Base-by-base conservation (phyloP, 1,284 basidiomycete species). In the Sphaerobolus stellatus region DNA sequence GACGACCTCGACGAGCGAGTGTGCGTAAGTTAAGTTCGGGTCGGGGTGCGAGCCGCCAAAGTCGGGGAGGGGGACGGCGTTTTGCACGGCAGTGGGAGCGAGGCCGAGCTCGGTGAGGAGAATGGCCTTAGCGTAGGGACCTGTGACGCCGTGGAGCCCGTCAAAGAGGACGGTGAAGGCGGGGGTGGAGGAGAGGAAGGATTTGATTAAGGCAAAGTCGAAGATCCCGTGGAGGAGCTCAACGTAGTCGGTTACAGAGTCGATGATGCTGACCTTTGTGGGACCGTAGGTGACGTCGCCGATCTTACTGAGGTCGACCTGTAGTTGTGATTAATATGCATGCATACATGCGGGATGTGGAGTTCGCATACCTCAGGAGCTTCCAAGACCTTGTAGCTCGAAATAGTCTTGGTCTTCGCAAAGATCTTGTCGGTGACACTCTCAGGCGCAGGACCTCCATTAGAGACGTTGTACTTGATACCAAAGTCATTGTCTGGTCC, bases 31-130 rank as follows among this genome's bases (percentile, higher is more conserved):
- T 62, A 99, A 76, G 79, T 99, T 99, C 33, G 96, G 96, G 71
- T 99, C 96, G 8, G 96, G 96, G 75, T 99, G 96, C 61, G 92
- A 92, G 62, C 94, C 96, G 53, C 94, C 94, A 71, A 99, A 99
- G 74, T 98, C 92, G 33, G 94, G 94, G 43, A 88, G 81, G 13
- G 96, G 93, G 16, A 84, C 76, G 66, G 92, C 93, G 77, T 98
- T 97, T 78, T 98, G 95, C 58, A 96, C 79, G 33, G 93, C 90
- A 4, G 80, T 75, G 61, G 86, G 82, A 30, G 87, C 79, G 11
- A 99, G 85, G 53, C 88, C 92, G 54, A 99, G 88, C 29, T 83
- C 78, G 36, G 90, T 82, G 64, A 98, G 78, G 64, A 99, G 86
- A 70, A 99, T 90, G 7, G 90, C 92, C 30, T 80, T 80, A 5